Base-by-base conservation (phyloP, 1,284 basidiomycete species). In the Austroboletus olivaceoglutinosus region DNA sequence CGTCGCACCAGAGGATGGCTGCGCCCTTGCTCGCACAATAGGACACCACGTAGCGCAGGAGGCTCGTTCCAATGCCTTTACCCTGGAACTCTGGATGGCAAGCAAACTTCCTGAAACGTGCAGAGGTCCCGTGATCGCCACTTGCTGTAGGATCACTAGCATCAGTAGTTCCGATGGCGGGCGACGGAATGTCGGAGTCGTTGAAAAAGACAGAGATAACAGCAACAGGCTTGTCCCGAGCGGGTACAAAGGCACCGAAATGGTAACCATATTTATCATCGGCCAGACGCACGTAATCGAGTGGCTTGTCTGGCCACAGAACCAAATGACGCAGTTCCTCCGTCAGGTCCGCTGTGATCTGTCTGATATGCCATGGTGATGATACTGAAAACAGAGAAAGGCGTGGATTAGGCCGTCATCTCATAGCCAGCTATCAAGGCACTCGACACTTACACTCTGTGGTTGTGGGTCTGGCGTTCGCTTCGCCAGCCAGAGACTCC, bases 81-180 rank as follows among this genome's bases (percentile, higher is more conserved):
- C 75, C 70, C 60, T 75, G 74, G 58, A 74, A 71, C n/a, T 60
- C 54, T 22, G 71, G 68, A 39, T 75, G 69, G 59, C 79, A 85
- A 13, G 82, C 78, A 61, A 85, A 83, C 61, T 84, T 84, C 52
- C 81, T 72, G 64, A 84, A 83, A n/a, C 80, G 75, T 23, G 74
- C 73, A 3, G 72, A 61, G 27, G 48, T 42, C 41, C 29, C 43
- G 23, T 50, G 45, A 22, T 41, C 30, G 40, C 42, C 46, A 47
- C 41, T 47, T 34, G 48, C 16, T 40, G 22, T 48, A 25, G 9
- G 48, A 53, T 22, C 31, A 47, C 46, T 13, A 11, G n/a, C 10
- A 21, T n/a, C n/a, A 34, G 2, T 50, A 23, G 45, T 39, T 37
- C 53, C 48, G 37, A 53, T 36, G 62, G 61, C 60, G 62, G 61